A percentile compares a stretch with the other conserved stretches of the same genome.
These are phyloP conservation scores for Hypoxylon fuscum DNA, from an alignment of 495 filamentous ascomycete genomes.

Conservation along the genomic window DNA sequence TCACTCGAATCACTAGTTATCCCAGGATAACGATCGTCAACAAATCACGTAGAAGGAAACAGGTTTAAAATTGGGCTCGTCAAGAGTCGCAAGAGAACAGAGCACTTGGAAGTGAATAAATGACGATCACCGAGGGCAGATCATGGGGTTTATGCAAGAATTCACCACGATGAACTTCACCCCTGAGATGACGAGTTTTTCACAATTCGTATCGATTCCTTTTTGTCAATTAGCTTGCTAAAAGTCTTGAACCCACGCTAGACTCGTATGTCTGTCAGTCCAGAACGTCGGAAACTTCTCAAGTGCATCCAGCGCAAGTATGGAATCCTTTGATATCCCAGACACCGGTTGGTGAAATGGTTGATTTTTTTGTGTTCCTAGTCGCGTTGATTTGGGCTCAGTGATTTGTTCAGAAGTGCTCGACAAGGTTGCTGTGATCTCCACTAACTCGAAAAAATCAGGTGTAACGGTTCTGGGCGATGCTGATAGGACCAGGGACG, in stretches of 20 bases:
- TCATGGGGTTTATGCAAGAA: conserved; percentile 38
- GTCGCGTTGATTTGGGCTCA: conserved; percentile 12
- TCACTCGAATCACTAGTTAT: background rate
- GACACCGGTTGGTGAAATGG: conserved; percentile 22
- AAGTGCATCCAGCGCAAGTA: conserved; percentile 4
- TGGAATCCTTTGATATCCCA: conserved; percentile 21
- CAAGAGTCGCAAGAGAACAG: conserved; percentile 13
- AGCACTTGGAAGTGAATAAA: conserved; percentile 5
- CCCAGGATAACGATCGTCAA: conserved; percentile 6
- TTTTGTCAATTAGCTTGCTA: conserved; percentile 11
- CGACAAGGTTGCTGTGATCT: conserved; percentile 1
- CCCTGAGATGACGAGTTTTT: conserved; percentile 17
- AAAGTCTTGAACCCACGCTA: conserved; percentile 10
- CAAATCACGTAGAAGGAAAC: conserved; percentile 15
- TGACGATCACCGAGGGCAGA: conserved; percentile 28
- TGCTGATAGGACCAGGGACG: conserved; percentile 28
- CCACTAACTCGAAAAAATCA: conserved; percentile 26
- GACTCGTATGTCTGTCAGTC: conserved; percentile 9
- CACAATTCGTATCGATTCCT: background rate
- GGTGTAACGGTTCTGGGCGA: conserved; percentile 5
- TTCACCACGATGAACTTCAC: conserved; percentile 11
- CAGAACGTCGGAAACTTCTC: conserved; percentile 5
- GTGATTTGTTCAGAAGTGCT: conserved; percentile 35
- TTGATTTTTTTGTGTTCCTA: conserved; percentile 22
- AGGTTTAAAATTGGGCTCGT: conserved; percentile 10